These are phyloP conservation scores for Picochlorum sp. DNA, from an alignment of 139 green algal genomes.

Conservation along the genomic window DNA sequence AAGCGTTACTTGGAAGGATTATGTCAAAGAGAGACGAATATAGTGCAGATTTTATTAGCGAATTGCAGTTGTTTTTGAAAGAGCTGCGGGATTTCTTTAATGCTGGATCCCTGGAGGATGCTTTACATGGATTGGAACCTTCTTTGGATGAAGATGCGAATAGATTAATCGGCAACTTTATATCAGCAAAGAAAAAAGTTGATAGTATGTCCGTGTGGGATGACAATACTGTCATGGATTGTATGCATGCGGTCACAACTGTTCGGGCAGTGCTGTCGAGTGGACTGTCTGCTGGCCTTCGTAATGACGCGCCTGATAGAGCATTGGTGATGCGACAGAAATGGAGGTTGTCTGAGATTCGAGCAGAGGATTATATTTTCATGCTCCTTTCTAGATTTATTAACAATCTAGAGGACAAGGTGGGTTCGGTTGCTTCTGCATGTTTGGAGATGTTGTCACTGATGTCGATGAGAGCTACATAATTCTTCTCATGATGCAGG, in stretches of 20 bases:
- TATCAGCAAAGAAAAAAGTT: constrained; percentile 44
- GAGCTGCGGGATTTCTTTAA: constrained; percentile 98
- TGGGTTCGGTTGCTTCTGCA: background rate
- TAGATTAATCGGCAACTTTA: constrained; percentile 40
- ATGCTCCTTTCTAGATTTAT: constrained; percentile 71
- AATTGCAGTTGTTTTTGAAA: constrained; percentile 80
- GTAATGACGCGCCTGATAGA: constrained; percentile 86
- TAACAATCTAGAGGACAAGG: constrained; percentile 57
- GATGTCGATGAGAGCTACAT: no score
- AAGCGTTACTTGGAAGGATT: constrained; percentile 79
- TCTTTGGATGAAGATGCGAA: constrained; percentile 46
- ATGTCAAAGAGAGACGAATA: constrained; percentile 47
- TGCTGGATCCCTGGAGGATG: constrained; percentile 54
- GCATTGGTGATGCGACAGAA: constrained; percentile 74
- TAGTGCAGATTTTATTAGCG: constrained; percentile 68
- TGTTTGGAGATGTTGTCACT: no score
- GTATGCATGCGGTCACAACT: constrained; percentile 52
- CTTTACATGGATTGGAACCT: constrained; percentile 33
- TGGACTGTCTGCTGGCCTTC: constrained; percentile 56
- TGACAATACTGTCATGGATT: constrained; percentile 51
- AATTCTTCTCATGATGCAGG: no score
- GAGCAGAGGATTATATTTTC: constrained; percentile 88
- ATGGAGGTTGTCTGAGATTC: constrained; percentile 83
- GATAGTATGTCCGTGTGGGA: constrained; percentile 21
- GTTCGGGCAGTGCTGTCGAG: constrained; percentile 47